Base-by-base conservation (phyloP, 306 rosid species). In the Geum urbanum region DNA sequence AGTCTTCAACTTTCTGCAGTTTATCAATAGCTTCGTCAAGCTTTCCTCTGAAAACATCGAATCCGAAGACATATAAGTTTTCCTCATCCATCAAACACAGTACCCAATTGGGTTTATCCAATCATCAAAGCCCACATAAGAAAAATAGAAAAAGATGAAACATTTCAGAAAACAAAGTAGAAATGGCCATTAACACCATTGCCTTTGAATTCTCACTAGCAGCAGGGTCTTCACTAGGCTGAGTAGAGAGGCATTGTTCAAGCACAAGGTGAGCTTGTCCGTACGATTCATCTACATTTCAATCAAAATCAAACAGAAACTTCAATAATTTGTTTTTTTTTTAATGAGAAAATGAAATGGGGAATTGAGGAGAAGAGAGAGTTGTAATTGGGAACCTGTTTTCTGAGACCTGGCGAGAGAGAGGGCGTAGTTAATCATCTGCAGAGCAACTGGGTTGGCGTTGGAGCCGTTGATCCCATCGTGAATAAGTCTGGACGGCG, bases 111-210 rank as follows among this genome's bases (percentile, higher is more conserved):
- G 70, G 62, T 43, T 64, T 48, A 32, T 20, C 22, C 40, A 54
- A 75, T 0, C 14, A 47, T 50, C 71, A 51, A 65, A 41, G 19
- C 0, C 7, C 65, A 48, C 6, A 59, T 2, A 79, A 24, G 8
- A 9, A 10, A 32, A 46, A 1, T 2, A 32, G 37, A 0, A 65
- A 67, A 63, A 73, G 57, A 27, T 47, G 0, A 5, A 63, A 92
- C 98, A 97, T 94, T 74, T 94, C 99, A 75, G 72, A 82, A 73
- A 84, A 72, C 74, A 94, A 81, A 56, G 89, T 85, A 52, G 99
- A 81, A 86, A 81, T 80, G 39, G 97, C 92, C 70, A 94, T 84
- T 65, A 91, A 76, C 11, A 89, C 89, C 71, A 85, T 74, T 62
- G 92, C 97, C 79, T 78, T 86, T 1, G 95, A 80, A 80, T 84